phyloP scores from a whole-genome alignment of 169 alveolate genomes.

The Plasmodium inui region DNA sequence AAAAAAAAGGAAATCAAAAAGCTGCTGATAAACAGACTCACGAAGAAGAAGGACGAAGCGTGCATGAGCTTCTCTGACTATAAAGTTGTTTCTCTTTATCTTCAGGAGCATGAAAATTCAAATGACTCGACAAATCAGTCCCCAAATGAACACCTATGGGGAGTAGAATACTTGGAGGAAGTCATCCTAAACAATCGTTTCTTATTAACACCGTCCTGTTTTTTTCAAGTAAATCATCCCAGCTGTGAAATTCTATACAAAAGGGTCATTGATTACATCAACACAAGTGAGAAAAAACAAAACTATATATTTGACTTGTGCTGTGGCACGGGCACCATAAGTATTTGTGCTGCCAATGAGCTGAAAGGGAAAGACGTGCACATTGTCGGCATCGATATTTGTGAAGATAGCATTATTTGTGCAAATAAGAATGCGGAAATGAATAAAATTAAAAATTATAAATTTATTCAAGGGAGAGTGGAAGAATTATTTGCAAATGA shows the following conservation, averaged over 20 bases:
- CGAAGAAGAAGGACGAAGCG: conserved; percentile 58
- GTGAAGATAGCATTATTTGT: conserved; percentile 69
- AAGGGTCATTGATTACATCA: conserved; percentile 55
- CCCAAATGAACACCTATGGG: conserved; percentile 75
- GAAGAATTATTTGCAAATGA: conserved; percentile 67
- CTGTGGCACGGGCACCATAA: conserved; percentile 75
- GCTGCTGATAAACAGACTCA: conserved; percentile 58
- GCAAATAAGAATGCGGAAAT: conserved; percentile 73
- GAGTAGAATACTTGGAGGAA: conserved; percentile 66
- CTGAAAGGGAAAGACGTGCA: conserved; percentile 21
- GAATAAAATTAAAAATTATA: conserved; percentile 68
- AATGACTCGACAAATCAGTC: conserved; percentile 63
- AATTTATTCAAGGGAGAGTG: conserved; percentile 73
- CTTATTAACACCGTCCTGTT: conserved; percentile 73
- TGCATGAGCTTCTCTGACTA: conserved; percentile 32
- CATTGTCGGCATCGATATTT: conserved; percentile 71
- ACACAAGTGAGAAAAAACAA: conserved; percentile 18
- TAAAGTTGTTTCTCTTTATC: conserved; percentile 54
- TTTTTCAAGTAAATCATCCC: conserved; percentile 74
- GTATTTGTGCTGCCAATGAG: conserved; percentile 73
- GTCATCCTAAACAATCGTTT: conserved; percentile 48
- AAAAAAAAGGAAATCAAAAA: conserved; percentile 68
- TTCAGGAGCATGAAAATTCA: conserved; percentile 73
- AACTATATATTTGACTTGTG: conserved; percentile 75
- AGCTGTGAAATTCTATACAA: conserved; percentile 72